Evolutionary conservation across 805 yeast species (phyloP).

Genomic region (Nadsonia fulvescens): DNA sequence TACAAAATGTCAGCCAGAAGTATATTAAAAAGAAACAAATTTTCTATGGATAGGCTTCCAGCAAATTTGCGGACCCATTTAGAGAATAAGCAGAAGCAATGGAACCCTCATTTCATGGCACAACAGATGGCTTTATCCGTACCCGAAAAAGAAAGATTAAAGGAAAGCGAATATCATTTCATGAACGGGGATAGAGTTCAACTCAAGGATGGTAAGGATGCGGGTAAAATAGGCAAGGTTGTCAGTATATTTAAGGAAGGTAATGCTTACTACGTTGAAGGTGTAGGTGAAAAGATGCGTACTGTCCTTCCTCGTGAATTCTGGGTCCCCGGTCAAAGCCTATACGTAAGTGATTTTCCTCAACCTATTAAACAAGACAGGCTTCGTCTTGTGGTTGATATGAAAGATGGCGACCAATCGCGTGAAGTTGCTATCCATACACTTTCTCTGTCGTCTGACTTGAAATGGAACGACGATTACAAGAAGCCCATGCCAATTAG

Average conservation of each 20-base stretch:
- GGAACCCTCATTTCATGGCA: no score
- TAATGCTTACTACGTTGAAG: constrained; percentile 46
- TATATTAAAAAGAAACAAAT: no score
- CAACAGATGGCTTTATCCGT: no score
- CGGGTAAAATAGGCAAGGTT: constrained; percentile 60
- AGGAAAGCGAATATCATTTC: constrained; percentile 38
- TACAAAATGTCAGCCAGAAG: no score
- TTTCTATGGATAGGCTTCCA: no score
- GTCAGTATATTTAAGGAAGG: constrained; percentile 38
- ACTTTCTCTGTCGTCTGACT: constrained; percentile 45
- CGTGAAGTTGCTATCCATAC: constrained; percentile 66
- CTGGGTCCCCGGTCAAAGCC: constrained; percentile 56
- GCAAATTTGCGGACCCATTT: no score
- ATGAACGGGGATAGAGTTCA: constrained; percentile 66
- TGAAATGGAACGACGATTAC: constrained; percentile 57
- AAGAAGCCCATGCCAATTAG: constrained; percentile 62
- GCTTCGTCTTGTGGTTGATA: constrained; percentile 62
- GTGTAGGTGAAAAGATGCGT: constrained; percentile 45
- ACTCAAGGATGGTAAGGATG: constrained; percentile 47
- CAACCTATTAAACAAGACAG: constrained; percentile 38
- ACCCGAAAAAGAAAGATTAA: constrained; percentile 22
- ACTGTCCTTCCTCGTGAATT: constrained; percentile 51
- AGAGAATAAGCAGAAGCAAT: no score
- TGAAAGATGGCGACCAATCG: constrained; percentile 44
- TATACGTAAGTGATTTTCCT: constrained; percentile 59